Conservation (phyloP, 2,329 filamentous ascomycete genomes). For the Aspergillus pseudotamarii region DNA sequence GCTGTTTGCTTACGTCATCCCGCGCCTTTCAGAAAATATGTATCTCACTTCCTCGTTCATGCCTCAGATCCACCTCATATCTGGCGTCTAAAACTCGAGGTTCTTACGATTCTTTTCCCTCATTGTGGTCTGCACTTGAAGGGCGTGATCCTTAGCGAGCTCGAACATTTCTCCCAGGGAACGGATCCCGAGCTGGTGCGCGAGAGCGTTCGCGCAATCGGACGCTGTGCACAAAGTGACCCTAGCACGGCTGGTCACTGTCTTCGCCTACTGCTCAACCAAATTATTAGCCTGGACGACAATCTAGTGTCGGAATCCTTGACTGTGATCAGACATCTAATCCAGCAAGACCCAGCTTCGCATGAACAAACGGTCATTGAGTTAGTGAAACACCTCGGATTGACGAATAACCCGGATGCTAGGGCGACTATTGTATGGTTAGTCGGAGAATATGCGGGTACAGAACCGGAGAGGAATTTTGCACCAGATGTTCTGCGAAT, state of each 20-base stretch:
- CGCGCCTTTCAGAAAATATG: constrained; percentile 80
- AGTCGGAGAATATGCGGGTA: constrained; percentile 87
- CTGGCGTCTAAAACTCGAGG: constrained; percentile 89
- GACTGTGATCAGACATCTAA: constrained; percentile 92
- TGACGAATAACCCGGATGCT: constrained; percentile 82
- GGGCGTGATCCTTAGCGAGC: constrained; percentile 83
- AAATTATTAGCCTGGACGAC: constrained; percentile 86
- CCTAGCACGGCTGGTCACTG: constrained; percentile 73
- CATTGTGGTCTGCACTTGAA: constrained; percentile 75
- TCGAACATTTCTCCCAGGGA: constrained; percentile 86
- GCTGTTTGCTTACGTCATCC: constrained; percentile 81
- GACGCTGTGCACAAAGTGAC: constrained; percentile 84
- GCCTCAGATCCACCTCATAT: constrained; percentile 77
- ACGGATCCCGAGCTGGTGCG: constrained; percentile 76
- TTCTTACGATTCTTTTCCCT: constrained; percentile 88
- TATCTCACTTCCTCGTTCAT: constrained; percentile 85
- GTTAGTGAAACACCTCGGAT: constrained; percentile 87
- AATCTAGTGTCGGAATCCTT: constrained; percentile 88
- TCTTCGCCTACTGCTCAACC: constrained; percentile 77
- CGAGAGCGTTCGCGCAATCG: constrained; percentile 90
- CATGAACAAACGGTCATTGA: constrained; percentile 86
- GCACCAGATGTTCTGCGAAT: constrained; percentile 91
- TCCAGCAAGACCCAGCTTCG: constrained; percentile 81
- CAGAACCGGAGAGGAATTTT: constrained; percentile 81
- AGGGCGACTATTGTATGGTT: constrained; percentile 96